Evolutionary conservation across 352 stramenopile species (phyloP).

Genomic region (Chrysophaeum taylorii): DNA sequence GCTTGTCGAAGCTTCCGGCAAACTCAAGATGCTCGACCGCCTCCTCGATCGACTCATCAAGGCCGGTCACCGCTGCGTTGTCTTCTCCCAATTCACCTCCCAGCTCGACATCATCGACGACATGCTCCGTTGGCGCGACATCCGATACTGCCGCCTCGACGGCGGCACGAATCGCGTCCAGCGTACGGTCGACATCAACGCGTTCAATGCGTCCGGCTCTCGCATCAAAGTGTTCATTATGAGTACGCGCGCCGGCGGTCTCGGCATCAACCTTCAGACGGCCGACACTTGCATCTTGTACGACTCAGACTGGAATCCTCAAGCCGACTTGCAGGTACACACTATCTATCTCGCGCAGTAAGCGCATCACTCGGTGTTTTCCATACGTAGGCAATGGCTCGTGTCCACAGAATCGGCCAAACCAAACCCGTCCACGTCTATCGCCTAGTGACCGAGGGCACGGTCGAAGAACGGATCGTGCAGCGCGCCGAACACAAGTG

Average conservation of each 20-base stretch:
- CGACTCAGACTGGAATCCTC: slow-evolving; percentile 87
- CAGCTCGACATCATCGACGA: slow-evolving; percentile 88
- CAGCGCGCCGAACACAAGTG: slow-evolving; percentile 90
- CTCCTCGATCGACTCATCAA: slow-evolving; percentile 45
- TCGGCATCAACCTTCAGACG: slow-evolving; percentile 92
- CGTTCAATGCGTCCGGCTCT: slow-evolving; percentile 85
- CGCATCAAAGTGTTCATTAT: slow-evolving; percentile 92
- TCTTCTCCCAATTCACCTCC: slow-evolving; percentile 84
- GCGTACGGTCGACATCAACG: slow-evolving; percentile 70
- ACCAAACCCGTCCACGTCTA: slow-evolving; percentile 93
- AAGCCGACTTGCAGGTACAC: slow-evolving; percentile 76
- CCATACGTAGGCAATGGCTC: slow-evolving; percentile 71
- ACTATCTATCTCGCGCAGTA: slow-evolving; percentile 38
- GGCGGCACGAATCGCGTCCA: slow-evolving; percentile 54
- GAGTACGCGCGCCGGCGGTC: slow-evolving; percentile 83
- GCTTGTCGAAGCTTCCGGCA: slow-evolving; percentile 49
- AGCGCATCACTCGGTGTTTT: slow-evolving; percentile 42
- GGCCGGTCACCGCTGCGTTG: slow-evolving; percentile 68
- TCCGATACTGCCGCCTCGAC: slow-evolving; percentile 83
- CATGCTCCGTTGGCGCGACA: slow-evolving; percentile 66
- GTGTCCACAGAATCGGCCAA: slow-evolving; percentile 93
- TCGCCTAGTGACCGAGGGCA: slow-evolving; percentile 82
- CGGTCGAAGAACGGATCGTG: slow-evolving; percentile 94
- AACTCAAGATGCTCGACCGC: slow-evolving; percentile 43
- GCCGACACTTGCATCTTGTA: slow-evolving; percentile 78